Evolutionary conservation across 495 filamentous ascomycete genomes (phyloP).

Genomic region (Penicillium lividum): DNA sequence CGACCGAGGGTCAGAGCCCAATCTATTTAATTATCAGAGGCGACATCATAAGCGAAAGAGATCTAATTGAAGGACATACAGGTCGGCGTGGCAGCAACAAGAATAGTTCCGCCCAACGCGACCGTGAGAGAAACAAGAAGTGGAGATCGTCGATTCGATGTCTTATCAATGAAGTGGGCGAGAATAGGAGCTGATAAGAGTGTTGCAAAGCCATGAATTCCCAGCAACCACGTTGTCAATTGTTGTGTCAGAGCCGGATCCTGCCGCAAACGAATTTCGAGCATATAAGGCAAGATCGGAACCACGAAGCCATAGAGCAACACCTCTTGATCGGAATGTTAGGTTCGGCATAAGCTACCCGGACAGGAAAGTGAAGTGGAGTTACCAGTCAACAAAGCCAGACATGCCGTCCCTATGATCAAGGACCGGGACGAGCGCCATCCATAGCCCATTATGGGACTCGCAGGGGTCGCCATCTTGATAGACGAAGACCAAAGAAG

Average conservation of each 20-base stretch:
- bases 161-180: slow-evolving; percentile 25
- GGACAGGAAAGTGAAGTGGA: not conserved
- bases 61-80: not conserved
- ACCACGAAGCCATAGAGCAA: slow-evolving; percentile 32
- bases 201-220: slow-evolving; percentile 13
- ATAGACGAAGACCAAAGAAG: not conserved
- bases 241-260: slow-evolving; percentile 15
- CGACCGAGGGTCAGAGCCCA: slow-evolving; percentile 21
- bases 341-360: not conserved
- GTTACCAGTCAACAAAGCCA: slow-evolving; percentile 1
- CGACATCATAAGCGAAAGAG: too few species aligned
- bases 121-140: not conserved
- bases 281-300: slow-evolving; percentile 29
- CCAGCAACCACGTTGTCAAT: slow-evolving; percentile 17
- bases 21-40: not conserved
- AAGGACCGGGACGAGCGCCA: slow-evolving; percentile 3
- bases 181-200: slow-evolving; percentile 20
- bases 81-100: slow-evolving; percentile 2
- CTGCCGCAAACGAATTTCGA: slow-evolving; percentile 23
- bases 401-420: not conserved
- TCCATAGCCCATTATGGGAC: not conserved
- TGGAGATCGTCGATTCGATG: slow-evolving; percentile 12
- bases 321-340: not conserved
- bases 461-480: not conserved
- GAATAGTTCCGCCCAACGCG: slow-evolving; percentile 2